Percentiles rank a stretch among this genome's conserved stretches.
phyloP scores from a whole-genome alignment of 2,329 filamentous ascomycete species.

The Xylariaceae sp. region DNA sequence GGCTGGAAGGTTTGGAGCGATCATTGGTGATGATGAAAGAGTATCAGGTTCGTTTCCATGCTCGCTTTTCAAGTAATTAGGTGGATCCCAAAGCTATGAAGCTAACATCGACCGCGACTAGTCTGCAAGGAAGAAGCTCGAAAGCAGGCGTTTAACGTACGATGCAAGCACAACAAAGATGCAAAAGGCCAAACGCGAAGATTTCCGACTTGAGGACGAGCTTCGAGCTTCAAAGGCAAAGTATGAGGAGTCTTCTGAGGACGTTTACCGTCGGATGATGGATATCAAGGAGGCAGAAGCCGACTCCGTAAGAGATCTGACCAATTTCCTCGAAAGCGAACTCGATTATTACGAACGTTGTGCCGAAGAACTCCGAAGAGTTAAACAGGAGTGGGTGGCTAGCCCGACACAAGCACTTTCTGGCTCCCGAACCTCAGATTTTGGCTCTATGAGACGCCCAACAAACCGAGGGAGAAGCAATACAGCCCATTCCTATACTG shows the following conservation, averaged over 20 bases:
- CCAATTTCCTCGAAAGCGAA: conserved; percentile 84
- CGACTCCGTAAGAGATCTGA: conserved; percentile 81
- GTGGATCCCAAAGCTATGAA: neutral
- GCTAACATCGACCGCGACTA: conserved; percentile 24
- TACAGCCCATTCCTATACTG: conserved; percentile 52
- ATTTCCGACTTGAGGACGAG: conserved; percentile 92
- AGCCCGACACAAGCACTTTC: conserved; percentile 27
- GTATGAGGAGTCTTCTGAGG: conserved; percentile 93
- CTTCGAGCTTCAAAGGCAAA: conserved; percentile 89
- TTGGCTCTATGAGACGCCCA: conserved; percentile 30
- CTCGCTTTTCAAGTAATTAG: neutral
- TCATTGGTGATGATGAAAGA: conserved; percentile 96
- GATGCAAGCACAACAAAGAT: conserved; percentile 89
- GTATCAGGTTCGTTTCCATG: conserved; percentile 72
- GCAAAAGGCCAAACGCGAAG: conserved; percentile 92
- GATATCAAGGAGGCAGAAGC: conserved; percentile 92
- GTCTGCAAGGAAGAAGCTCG: conserved; percentile 91
- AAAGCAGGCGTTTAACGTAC: conserved; percentile 85
- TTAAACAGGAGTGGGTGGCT: conserved; percentile 53
- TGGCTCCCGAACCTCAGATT: conserved; percentile 35
- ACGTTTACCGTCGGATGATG: conserved; percentile 90
- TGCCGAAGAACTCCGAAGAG: conserved; percentile 75
- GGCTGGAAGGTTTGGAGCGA: conserved; percentile 90
- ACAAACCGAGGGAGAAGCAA: conserved; percentile 52
- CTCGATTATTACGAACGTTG: conserved; percentile 91